Evolutionary conservation across 164 flowering plant species (phyloP).

Genomic region (Umbilicus rupestris): DNA sequence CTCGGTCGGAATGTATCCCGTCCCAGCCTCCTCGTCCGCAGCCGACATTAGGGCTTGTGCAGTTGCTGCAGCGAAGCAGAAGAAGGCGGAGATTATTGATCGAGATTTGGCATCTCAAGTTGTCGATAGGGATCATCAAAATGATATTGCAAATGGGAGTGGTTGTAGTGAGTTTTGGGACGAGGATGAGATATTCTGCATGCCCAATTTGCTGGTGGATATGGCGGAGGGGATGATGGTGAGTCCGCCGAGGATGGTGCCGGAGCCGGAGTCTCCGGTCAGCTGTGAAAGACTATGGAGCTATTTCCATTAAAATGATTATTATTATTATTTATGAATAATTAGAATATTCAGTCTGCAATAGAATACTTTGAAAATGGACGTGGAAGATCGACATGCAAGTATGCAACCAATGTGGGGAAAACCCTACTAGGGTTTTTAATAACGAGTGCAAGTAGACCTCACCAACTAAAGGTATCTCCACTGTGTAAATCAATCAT

Average conservation of each 20-base stretch:
- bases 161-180: constrained; percentile 28
- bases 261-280: constrained; percentile 30
- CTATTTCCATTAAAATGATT: constrained; percentile 15
- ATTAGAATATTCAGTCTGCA: not conserved
- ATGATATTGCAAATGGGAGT: not conserved
- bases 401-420: constrained; percentile 7
- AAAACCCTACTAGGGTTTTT: not conserved
- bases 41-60: constrained; percentile 52
- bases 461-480: not conserved
- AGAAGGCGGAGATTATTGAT: constrained; percentile 4
- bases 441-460: not conserved
- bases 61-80: constrained; percentile 33
- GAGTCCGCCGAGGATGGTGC: constrained; percentile 41
- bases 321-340: not conserved
- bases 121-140: not conserved
- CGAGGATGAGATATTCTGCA: constrained; percentile 40
- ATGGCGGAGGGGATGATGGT: constrained; percentile 63
- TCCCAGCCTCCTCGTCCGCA: constrained; percentile 38
- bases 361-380: constrained; percentile 2
- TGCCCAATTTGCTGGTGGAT: constrained; percentile 45
- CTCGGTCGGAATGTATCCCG: constrained; percentile 19
- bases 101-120: not conserved
- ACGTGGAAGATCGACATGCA: constrained; percentile 10
- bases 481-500: not conserved
- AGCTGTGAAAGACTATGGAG: constrained; percentile 38